Conservation (phyloP, 2,329 filamentous ascomycete species). For the Ophiocordyceps polyrhachis-furcata region DNA sequence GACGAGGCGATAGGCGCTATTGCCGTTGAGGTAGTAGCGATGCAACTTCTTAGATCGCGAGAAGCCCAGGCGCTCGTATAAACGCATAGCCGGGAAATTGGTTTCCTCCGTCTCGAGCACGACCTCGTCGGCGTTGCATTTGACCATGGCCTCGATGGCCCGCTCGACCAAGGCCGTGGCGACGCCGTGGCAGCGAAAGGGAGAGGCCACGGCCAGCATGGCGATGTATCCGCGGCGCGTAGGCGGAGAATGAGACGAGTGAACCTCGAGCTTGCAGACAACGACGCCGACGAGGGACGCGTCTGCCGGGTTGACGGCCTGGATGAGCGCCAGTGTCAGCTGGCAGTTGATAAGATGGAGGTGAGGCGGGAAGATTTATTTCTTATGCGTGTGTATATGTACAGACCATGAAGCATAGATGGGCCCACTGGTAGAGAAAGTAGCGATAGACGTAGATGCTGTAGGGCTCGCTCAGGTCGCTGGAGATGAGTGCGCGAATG, state of each 20-base stretch:
- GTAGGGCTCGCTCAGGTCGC: constrained; percentile 92
- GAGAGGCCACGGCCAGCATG: constrained; percentile 82
- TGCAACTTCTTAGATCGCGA: constrained; percentile 82
- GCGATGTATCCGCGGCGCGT: constrained; percentile 85
- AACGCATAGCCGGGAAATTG: constrained; percentile 71
- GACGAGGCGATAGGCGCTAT: constrained; percentile 78
- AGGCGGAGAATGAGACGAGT: constrained; percentile 59
- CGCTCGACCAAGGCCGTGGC: constrained; percentile 74
- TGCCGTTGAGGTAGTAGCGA: constrained; percentile 91
- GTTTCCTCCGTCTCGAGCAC: constrained; percentile 92
- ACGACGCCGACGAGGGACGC: constrained; percentile 68
- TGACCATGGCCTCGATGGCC: constrained; percentile 82
- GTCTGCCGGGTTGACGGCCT: constrained; percentile 42
- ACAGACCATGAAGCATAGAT: constrained; percentile 82
- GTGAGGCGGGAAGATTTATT: too few species aligned
- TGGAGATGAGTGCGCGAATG: constrained; percentile 84
- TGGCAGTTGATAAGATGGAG: background rate
- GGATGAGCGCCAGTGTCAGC: background rate
- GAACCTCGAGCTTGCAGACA: constrained; percentile 82
- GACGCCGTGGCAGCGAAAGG: constrained; percentile 68
- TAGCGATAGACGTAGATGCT: constrained; percentile 99
- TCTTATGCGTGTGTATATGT: too few species aligned
- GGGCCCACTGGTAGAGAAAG: constrained; percentile 93
- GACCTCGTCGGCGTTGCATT: constrained; percentile 73
- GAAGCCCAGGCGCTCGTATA: constrained; percentile 89